A percentile compares a stretch with the other conserved stretches of the same genome.
Evolutionary conservation across 139 green algal species (phyloP).

Genomic region (Chlorokybus atmophyticus): DNA sequence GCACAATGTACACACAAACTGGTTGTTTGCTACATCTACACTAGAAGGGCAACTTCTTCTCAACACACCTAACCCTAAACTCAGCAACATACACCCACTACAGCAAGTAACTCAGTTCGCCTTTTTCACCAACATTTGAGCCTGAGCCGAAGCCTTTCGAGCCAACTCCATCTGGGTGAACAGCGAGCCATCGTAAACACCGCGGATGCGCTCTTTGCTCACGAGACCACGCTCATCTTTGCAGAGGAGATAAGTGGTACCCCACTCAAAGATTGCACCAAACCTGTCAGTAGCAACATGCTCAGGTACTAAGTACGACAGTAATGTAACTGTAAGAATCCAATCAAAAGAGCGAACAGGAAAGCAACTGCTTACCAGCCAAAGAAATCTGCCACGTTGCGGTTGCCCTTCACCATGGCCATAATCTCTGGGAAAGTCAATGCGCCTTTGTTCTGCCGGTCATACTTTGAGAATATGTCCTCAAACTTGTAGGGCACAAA

Average conservation of each 20-base stretch:
- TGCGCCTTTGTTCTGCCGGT: constrained; percentile 15
- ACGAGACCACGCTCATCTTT: constrained; percentile 14
- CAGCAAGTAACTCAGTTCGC: no score
- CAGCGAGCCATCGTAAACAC: constrained; percentile 21
- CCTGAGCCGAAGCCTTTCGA: no score
- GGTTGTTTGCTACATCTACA: no score
- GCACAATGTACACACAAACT: no score
- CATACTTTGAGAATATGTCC: constrained; percentile 28
- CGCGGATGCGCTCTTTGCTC: constrained; percentile 19
- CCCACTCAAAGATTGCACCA: constrained; percentile 24
- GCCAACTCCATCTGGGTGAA: constrained; percentile 6
- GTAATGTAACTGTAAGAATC: background rate
- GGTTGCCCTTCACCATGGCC: constrained; percentile 16
- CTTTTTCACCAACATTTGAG: no score
- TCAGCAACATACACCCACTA: no score
- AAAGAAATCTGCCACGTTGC: constrained; percentile 20
- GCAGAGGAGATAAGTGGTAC: constrained; percentile 12
- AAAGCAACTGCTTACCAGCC: constrained; percentile 13
- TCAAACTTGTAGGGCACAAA: constrained; percentile 30
- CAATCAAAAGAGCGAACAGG: background rate
- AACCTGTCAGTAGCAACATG: constrained; percentile 8
- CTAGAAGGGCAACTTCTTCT: no score
- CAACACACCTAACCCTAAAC: no score
- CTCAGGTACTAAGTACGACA: background rate
- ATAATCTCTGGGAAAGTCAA: constrained; percentile 21